Conservation (phyloP, 176 grass and related monocot species). For the Hordeum marinum region DNA sequence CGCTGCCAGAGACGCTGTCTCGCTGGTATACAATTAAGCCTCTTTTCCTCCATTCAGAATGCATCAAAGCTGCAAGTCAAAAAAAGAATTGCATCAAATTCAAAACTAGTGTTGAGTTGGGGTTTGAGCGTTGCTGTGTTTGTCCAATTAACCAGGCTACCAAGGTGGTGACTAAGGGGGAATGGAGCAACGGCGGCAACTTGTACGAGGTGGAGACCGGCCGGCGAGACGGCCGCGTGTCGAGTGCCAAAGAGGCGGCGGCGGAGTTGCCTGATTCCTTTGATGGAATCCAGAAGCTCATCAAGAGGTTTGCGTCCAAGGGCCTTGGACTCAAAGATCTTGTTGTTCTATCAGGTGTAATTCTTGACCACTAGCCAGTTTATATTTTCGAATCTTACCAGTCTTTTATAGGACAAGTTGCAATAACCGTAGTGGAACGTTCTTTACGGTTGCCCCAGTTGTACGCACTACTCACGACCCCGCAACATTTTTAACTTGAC, state of each 20-base stretch:
- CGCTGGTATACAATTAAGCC: neutral
- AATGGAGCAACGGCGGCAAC: slow-evolving; percentile 53
- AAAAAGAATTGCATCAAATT: no score
- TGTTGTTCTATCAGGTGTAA: slow-evolving; percentile 71
- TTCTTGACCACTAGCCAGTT: neutral
- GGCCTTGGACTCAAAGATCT: slow-evolving; percentile 66
- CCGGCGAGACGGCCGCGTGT: slow-evolving; percentile 50
- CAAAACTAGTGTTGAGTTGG: neutral
- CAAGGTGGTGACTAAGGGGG: slow-evolving; percentile 34
- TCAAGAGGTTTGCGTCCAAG: slow-evolving; percentile 47
- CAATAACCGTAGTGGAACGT: neutral
- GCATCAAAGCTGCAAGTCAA: neutral
- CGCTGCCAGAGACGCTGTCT: slow-evolving; percentile 50
- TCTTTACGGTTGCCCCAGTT: no score
- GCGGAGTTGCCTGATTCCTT: slow-evolving; percentile 60
- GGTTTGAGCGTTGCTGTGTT: neutral
- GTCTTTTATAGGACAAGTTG: neutral
- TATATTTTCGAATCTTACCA: neutral
- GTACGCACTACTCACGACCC: no score
- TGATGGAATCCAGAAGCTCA: slow-evolving; percentile 48
- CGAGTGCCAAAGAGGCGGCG: slow-evolving; percentile 30
- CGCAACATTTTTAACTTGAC: no score
- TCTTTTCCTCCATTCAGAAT: neutral
- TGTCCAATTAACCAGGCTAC: slow-evolving; percentile 30
- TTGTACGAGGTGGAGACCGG: slow-evolving; percentile 72